Percentiles rank a stretch among this genome's conserved stretches.
Evolutionary conservation across 2,329 filamentous ascomycete genomes (phyloP).

Genomic region (Monosporascus ibericus): DNA sequence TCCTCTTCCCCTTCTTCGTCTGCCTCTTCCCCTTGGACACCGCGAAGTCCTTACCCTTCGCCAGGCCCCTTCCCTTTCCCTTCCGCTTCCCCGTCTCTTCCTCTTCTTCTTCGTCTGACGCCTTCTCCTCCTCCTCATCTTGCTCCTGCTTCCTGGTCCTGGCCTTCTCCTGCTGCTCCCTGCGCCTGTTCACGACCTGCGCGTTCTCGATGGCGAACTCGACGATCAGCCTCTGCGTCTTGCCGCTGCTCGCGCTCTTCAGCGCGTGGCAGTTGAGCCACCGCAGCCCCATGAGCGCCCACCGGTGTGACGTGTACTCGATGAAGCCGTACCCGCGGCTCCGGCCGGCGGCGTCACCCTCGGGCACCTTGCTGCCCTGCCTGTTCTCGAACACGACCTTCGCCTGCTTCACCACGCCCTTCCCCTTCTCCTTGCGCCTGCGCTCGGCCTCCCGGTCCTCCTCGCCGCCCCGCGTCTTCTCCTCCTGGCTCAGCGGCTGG

Average conservation of each 20-base stretch:
- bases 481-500: slow-evolving; percentile 80
- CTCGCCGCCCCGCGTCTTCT: slow-evolving; percentile 71
- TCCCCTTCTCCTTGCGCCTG: slow-evolving; percentile 72
- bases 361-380: slow-evolving; percentile 76
- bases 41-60: slow-evolving; percentile 26
- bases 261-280: slow-evolving; percentile 79
- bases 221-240: slow-evolving; percentile 83
- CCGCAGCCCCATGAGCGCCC: slow-evolving; percentile 87
- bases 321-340: slow-evolving; percentile 96
- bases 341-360: slow-evolving; percentile 70
- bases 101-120: slow-evolving; percentile 6
- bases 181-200: slow-evolving; percentile 81
- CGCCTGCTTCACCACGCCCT: slow-evolving; percentile 82
- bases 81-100: slow-evolving; percentile 4
- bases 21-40: slow-evolving; percentile 25
- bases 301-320: slow-evolving; percentile 90
- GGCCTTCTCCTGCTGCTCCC: slow-evolving; percentile 39
- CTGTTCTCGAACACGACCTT: slow-evolving; percentile 91
- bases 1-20: slow-evolving; percentile 4
- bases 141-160: slow-evolving; percentile 23
- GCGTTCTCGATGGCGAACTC: slow-evolving; percentile 99
- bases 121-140: slow-evolving; percentile 16
- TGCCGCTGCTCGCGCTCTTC: slow-evolving; percentile 54
- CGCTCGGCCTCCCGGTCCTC: slow-evolving; percentile 77
- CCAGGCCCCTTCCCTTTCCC: slow-evolving; percentile 2